A percentile compares a stretch with the other conserved stretches of the same genome.
phyloP scores from a whole-genome alignment of 805 yeast genomes.

The Barnettozyma pratensis region DNA sequence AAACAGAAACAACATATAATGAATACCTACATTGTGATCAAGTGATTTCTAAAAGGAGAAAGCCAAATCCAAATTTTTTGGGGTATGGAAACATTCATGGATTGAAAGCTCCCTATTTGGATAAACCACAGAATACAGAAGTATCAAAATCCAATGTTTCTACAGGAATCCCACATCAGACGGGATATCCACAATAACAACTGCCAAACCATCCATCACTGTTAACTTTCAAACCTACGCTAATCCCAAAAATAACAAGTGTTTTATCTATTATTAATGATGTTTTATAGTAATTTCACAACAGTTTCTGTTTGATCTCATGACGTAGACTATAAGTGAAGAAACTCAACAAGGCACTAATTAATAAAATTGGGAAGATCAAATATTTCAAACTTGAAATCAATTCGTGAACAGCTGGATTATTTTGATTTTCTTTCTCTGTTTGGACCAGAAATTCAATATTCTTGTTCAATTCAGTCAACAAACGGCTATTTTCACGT shows the following conservation, averaged over 20 bases:
- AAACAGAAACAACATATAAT: slow-evolving; percentile 29
- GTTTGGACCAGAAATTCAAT: slow-evolving; percentile 18
- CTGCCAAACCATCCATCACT: no score
- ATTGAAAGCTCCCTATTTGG: slow-evolving; percentile 39
- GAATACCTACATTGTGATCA: slow-evolving; percentile 37
- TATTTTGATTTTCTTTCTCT: slow-evolving; percentile 20
- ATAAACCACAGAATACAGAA: slow-evolving; percentile 11
- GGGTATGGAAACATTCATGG: slow-evolving; percentile 41
- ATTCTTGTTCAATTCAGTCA: slow-evolving; percentile 16
- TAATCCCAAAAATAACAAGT: no score
- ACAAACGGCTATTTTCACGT: slow-evolving; percentile 20
- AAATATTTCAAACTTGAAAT: slow-evolving; percentile 23
- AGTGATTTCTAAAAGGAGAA: slow-evolving; percentile 37
- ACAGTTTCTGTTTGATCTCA: slow-evolving; percentile 56
- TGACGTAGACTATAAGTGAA: slow-evolving; percentile 51
- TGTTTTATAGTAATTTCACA: slow-evolving; percentile 25
- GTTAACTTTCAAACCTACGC: no score
- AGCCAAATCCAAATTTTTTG: slow-evolving; percentile 44
- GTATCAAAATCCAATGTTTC: no score
- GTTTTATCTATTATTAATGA: no score
- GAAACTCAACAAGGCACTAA: slow-evolving; percentile 33
- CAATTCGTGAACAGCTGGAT: slow-evolving; percentile 21
- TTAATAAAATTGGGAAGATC: slow-evolving; percentile 22
- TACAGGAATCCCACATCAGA: background rate
- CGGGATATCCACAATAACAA: background rate